Base-by-base conservation (phyloP, 192 early-diverging fungal genomes). In the Coemansia asiatica region DNA sequence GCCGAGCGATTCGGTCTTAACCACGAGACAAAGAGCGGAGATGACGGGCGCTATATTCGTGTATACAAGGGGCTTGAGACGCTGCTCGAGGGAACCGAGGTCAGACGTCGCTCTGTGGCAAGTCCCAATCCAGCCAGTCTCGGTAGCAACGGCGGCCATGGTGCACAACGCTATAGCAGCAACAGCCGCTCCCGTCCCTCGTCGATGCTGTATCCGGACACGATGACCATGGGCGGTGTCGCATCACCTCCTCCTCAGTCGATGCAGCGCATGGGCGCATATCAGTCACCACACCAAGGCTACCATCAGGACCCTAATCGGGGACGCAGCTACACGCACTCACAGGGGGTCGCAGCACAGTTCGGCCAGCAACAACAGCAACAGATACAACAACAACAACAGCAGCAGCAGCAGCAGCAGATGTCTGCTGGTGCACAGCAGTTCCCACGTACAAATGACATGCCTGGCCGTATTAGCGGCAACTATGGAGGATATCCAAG, bases 1-100 rank as follows among this genome's bases (percentile, higher is more conserved):
- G 87, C 89, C 28, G 89, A 92, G 65, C 86, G 88, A 13, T 72
- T 92, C 56, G 87, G 87, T 9, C 75, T 82, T 18, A 82, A 82
- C 68, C 79, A 82, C 44, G 79, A 82, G 56, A 82, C 79, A 38
- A 82, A 82, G 64, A 63, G 74, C 64, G 70, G 69, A 55, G 64
- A 65, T 6, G 57, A 66, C 27, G 73, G 71, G 6, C 74, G 79
- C 49, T 76, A 70, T 25, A 74, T 82, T 58, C 74, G 79, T 47
- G 66, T 82, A 22, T 82, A 82, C 71, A 82, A 82, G 74, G 75
- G 79, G 29, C 70, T 82, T 0, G 74, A 74, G 22, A 76, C 74
- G 31, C 65, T 82, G 50, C 59, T 82, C 5, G 79, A 82, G 66
- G 75, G 69, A 18, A 66, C 79, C 18, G 79, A 82, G 60, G 75